Evolutionary conservation across 2,329 filamentous ascomycete genomes (phyloP), one percentile per base, ranked within the genome.

Genomic region (Diplodia corticola): DNA sequence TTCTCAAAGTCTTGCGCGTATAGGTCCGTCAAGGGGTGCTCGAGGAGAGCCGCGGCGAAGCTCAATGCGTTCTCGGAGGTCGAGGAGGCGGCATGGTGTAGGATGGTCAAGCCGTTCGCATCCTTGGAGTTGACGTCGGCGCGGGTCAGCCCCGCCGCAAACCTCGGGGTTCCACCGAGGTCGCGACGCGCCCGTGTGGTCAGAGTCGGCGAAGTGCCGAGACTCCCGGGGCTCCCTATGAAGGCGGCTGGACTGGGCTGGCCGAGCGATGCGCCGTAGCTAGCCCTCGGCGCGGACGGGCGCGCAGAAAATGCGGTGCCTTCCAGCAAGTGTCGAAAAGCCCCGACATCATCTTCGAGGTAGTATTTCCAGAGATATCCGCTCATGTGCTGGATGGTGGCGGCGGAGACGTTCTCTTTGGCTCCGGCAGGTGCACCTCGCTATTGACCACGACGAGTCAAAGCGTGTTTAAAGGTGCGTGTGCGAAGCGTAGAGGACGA

Each of bases 301-400:
- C 86, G 86, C 69, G 83, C 76, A 75, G 82, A 85, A 77, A 83
- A 85, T 76, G 85, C 84, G 80, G 89, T 85, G 78, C 87, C 88
- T 76, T 89, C 89, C 86, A 99, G 86, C 77, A 96, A 87, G 83
- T 90, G 90, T 82, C 91, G 90, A 86, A 99, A 98, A 77, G 84
- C 88, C 79, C 96, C 93, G 88, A 97, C 91, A 88, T 99, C 93
- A 86, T 97, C 91, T 88, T 97, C 91, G 84, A 96, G 90, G 79
- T 94, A 98, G 79, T 88, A 92, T 86, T 93, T 93, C 94, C 94
- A 97, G 80, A 99, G 88, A 87, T 91, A 87, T 84, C 93, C 90
- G 89, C 92, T 98, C 94, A 98, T 95, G 88, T 88, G 88, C 76
- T 54, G 71, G 70, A 72, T 69, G 70, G 64, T 69, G 69, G 69